Conservation (phyloP, 1,284 basidiomycete genomes). For the Apiotrichum domesticum region DNA sequence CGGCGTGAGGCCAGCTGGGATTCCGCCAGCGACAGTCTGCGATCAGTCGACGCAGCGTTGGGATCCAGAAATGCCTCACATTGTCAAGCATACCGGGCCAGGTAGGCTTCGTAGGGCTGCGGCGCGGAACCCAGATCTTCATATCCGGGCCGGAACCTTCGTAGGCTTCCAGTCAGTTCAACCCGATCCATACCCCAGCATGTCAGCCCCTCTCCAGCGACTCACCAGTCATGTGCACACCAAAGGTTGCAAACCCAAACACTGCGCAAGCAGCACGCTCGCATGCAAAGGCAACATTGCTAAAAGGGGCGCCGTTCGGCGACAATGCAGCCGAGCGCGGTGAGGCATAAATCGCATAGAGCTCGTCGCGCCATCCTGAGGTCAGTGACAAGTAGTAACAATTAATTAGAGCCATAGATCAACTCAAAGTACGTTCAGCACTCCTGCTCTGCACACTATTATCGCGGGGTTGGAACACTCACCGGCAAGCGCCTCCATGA, state of each 20-base stretch:
- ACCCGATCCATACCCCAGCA: no score
- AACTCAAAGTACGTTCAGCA: no score
- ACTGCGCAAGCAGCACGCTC: constrained; percentile 74
- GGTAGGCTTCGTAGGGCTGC: constrained; percentile 81
- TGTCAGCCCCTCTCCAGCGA: no score
- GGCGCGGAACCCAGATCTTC: constrained; percentile 79
- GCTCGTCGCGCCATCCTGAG: constrained; percentile 71
- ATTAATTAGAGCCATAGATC: background rate
- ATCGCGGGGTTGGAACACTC: constrained; percentile 9
- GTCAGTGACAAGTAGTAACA: background rate
- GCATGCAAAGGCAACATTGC: constrained; percentile 74
- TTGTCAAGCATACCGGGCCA: constrained; percentile 47
- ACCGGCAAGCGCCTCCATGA: constrained; percentile 45
- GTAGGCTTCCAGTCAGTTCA: constrained; percentile 25
- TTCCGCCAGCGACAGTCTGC: constrained; percentile 53
- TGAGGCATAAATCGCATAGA: constrained; percentile 72
- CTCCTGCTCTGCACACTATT: no score
- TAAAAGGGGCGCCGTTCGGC: constrained; percentile 7
- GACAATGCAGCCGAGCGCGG: constrained; percentile 45
- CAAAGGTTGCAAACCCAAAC: constrained; percentile 83
- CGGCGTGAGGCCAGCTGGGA: constrained; percentile 61
- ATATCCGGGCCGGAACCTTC: constrained; percentile 46
- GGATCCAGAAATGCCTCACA: constrained; percentile 4
- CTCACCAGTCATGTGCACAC: constrained; percentile 44
- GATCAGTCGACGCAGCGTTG: constrained; percentile 9